Conservation (phyloP, 208 protist genomes). For the Leishmania tarentolae region DNA sequence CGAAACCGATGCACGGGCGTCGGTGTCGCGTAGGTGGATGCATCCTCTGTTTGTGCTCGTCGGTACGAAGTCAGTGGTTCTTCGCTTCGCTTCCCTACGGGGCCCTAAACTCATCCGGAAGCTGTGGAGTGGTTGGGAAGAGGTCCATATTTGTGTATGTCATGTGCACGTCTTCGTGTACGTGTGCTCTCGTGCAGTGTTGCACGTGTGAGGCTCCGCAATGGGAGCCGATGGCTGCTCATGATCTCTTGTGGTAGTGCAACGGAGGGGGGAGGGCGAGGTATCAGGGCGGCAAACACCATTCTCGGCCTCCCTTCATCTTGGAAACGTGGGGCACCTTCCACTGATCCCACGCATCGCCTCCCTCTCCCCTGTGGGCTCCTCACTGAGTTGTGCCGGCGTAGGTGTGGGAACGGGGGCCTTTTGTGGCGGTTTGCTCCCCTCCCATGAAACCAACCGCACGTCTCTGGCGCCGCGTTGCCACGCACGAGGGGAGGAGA, state of each 20-base stretch:
- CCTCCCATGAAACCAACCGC: neutral
- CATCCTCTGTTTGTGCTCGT: neutral
- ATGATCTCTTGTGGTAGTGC: neutral
- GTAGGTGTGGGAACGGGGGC: neutral
- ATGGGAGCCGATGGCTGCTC: neutral
- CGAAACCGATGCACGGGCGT: neutral
- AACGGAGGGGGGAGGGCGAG: neutral
- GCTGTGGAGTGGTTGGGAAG: neutral
- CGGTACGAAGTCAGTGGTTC: neutral
- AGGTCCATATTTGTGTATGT: neutral
- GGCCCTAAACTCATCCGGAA: neutral
- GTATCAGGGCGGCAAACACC: neutral
- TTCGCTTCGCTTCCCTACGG: neutral
- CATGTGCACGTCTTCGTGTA: neutral
- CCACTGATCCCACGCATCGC: neutral
- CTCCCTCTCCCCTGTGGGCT: neutral
- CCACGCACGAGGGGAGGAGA: no score
- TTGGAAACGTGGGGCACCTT: neutral
- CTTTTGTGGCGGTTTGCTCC: neutral
- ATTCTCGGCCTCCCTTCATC: neutral
- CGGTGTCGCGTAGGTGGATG: neutral
- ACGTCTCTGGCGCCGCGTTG: neutral
- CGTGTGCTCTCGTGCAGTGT: neutral
- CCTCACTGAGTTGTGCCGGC: neutral
- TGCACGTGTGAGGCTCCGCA: neutral